Percentiles rank a stretch among this genome's conserved stretches.
phyloP scores from a whole-genome alignment of 768 basidiomycete genomes.

The Dacryopinax spathularia region DNA sequence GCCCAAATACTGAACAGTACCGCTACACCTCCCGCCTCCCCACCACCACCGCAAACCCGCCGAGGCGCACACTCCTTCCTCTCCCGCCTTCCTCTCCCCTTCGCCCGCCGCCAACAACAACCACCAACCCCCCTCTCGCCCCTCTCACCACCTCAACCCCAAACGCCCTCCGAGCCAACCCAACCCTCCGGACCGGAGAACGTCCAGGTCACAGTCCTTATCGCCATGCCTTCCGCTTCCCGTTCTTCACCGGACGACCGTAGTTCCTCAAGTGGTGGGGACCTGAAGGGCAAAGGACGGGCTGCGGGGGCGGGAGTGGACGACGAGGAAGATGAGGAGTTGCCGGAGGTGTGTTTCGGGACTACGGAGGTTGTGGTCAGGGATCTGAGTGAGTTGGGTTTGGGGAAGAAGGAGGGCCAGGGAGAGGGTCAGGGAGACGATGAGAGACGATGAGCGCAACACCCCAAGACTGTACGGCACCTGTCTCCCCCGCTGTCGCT shows the following conservation, averaged over 20 bases:
- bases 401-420: too few relatives aligned
- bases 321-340: constrained; percentile 1
- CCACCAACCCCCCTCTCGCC: not conserved
- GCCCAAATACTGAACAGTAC: not conserved
- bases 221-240: not conserved
- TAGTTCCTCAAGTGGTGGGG: not conserved
- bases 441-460: too few relatives aligned
- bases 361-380: not conserved
- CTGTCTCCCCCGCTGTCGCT: too few relatives aligned
- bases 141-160: not conserved
- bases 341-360: constrained; percentile 3
- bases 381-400: not conserved
- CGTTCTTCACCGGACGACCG: not conserved
- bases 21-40: not conserved
- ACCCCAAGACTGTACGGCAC: too few relatives aligned
- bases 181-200: not conserved
- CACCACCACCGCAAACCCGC: not conserved
- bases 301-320: constrained; percentile 2
- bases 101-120: not conserved
- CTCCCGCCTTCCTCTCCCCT: not conserved
- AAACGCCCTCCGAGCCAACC: not conserved
- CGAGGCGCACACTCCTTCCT: not conserved
- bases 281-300: constrained; percentile 2
- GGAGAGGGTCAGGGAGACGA: too few relatives aligned
- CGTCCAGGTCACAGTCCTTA: constrained; percentile 1